Conservation (phyloP, 768 basidiomycete species). For the Boletus rubropictus region DNA sequence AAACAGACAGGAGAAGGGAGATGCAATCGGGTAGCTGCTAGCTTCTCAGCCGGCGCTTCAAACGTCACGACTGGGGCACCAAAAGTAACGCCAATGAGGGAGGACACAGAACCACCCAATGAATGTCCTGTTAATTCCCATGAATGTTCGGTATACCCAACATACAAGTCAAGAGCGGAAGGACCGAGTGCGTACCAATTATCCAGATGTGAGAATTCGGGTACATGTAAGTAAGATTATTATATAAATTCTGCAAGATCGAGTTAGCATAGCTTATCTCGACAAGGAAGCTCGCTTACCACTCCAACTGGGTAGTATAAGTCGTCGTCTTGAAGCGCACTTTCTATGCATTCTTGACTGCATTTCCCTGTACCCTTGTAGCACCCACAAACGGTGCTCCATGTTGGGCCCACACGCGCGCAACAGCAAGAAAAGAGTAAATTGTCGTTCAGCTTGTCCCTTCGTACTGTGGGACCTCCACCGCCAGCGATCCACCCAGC, state of each 20-base stretch:
- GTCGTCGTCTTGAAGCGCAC: slow-evolving; percentile 70
- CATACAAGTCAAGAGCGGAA: background rate
- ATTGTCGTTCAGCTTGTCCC: slow-evolving; percentile 94
- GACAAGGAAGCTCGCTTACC: slow-evolving; percentile 40
- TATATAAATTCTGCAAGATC: slow-evolving; percentile 71
- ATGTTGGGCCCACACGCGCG: slow-evolving; percentile 88
- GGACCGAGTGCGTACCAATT: slow-evolving; percentile 41
- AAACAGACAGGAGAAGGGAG: slow-evolving; percentile 73
- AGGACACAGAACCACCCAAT: slow-evolving; percentile 80
- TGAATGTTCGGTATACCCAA: background rate
- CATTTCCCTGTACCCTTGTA: slow-evolving; percentile 72
- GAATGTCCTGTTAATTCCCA: slow-evolving; percentile 47
- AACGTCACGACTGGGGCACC: slow-evolving; percentile 90
- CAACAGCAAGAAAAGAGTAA: slow-evolving; percentile 96
- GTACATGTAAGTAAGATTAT: slow-evolving; percentile 88
- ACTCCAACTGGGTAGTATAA: slow-evolving; percentile 84
- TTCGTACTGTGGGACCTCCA: slow-evolving; percentile 77
- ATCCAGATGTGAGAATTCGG: slow-evolving; percentile 89
- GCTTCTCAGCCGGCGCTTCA: slow-evolving; percentile 73
- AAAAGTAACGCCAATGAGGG: slow-evolving; percentile 83
- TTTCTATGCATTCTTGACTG: slow-evolving; percentile 74
- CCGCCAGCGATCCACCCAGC: slow-evolving; percentile 60
- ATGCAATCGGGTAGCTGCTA: slow-evolving; percentile 73
- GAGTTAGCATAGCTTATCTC: background rate
- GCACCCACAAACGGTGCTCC: slow-evolving; percentile 90